phyloP scores from a whole-genome alignment of 2,329 filamentous ascomycete species.

The Metarhizium anisopliae region DNA sequence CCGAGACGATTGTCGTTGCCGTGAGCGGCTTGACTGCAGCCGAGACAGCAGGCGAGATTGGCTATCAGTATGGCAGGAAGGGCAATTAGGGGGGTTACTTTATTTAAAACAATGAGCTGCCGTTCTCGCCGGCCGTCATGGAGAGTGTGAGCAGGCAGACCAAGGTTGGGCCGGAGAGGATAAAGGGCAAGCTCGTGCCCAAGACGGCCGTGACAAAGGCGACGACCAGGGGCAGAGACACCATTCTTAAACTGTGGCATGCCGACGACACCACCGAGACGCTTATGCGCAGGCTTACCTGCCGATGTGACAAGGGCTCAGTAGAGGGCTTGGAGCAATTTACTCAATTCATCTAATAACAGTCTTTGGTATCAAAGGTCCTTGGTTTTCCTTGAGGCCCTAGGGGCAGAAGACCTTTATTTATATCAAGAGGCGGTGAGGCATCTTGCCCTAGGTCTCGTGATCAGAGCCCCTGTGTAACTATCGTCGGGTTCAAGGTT shows the following conservation, averaged over 20 bases:
- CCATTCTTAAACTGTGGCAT: slow-evolving; percentile 24
- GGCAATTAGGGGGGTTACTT: slow-evolving; percentile 38
- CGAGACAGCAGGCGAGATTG: slow-evolving; percentile 44
- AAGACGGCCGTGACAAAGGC: slow-evolving; percentile 27
- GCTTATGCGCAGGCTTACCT: slow-evolving; percentile 36
- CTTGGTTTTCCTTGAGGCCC: too few species aligned
- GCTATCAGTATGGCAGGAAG: slow-evolving; percentile 32
- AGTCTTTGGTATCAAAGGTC: too few species aligned
- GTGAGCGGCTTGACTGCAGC: slow-evolving; percentile 42
- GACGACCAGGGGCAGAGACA: slow-evolving; percentile 16
- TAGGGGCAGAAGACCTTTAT: too few species aligned
- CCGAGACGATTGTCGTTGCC: slow-evolving; percentile 40
- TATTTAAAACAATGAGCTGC: slow-evolving; percentile 28
- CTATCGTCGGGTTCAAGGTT: too few species aligned
- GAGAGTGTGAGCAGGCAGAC: slow-evolving; percentile 30
- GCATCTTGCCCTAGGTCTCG: too few species aligned
- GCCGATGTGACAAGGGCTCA: too few species aligned
- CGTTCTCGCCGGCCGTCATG: slow-evolving; percentile 24
- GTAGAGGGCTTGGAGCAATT: too few species aligned
- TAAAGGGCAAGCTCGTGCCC: slow-evolving; percentile 33
- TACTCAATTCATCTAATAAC: too few species aligned
- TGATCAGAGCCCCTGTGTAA: too few species aligned
- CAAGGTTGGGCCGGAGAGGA: slow-evolving; percentile 29
- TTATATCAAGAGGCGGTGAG: too few species aligned
- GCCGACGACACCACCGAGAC: slow-evolving; percentile 25